Evolutionary conservation across 2,329 filamentous ascomycete species (phyloP).

Genomic region (Penicillium decumbens): DNA sequence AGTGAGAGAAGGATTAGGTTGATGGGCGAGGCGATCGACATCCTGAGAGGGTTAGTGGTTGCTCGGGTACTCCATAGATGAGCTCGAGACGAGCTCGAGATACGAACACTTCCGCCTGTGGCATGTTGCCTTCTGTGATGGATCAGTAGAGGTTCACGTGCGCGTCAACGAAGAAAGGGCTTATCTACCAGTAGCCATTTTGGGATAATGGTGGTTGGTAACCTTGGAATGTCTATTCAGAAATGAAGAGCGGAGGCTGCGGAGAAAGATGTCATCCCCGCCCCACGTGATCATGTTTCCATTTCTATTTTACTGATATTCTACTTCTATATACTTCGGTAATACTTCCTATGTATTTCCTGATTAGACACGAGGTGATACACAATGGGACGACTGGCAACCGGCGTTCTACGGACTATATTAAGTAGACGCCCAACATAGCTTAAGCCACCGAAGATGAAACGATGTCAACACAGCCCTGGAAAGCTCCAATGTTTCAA

Average conservation of each 20-base stretch:
- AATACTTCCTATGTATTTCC: not conserved
- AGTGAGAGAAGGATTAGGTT: constrained; percentile 59
- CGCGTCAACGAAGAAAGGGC: not conserved
- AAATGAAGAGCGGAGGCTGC: constrained; percentile 4
- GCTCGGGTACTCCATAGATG: not conserved
- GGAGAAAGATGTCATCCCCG: constrained; percentile 18
- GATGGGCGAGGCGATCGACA: constrained; percentile 55
- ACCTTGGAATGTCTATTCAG: constrained; percentile 1
- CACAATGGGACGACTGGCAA: not conserved
- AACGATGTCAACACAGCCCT: constrained; percentile 8
- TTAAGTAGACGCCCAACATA: not conserved
- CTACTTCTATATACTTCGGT: not conserved
- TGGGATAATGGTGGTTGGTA: constrained; percentile 1
- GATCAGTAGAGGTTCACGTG: constrained; percentile 10
- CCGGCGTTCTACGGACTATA: not conserved
- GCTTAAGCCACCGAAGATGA: constrained; percentile 2
- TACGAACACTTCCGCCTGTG: constrained; percentile 37
- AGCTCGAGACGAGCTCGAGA: not conserved
- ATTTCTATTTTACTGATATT: not conserved
- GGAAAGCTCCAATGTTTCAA: constrained; percentile 11
- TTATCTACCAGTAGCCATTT: constrained; percentile 20
- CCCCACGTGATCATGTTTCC: constrained; percentile 16
- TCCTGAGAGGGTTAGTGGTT: constrained; percentile 29
- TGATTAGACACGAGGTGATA: not conserved
- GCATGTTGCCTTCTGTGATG: constrained; percentile 17